A percentile compares a stretch with the other conserved stretches of the same genome.
These are phyloP conservation scores for Boletus austroedulis DNA, from an alignment of 1,284 basidiomycete genomes.

Conservation along the genomic window DNA sequence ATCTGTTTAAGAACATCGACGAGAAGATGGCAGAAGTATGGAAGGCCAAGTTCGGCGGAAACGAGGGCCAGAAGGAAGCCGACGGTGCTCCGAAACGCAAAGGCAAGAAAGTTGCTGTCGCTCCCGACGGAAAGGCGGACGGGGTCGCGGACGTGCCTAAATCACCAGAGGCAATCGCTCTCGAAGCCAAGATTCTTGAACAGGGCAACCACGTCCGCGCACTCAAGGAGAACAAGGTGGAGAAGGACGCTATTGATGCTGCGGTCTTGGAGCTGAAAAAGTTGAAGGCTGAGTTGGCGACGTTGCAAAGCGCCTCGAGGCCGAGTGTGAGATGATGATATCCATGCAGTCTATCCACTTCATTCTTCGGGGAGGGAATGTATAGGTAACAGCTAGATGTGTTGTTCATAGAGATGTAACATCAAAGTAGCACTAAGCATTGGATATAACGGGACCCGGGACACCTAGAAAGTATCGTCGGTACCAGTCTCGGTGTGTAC, in stretches of 20 bases:
- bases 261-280: constrained; percentile 50
- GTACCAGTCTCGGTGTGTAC: background rate
- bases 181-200: constrained; percentile 69
- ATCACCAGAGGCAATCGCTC: constrained; percentile 58
- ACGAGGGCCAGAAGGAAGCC: constrained; percentile 39
- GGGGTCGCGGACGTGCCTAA: constrained; percentile 44
- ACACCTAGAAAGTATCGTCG: background rate
- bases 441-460: background rate
- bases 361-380: background rate
- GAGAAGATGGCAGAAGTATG: constrained; percentile 86
- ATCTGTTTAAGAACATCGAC: constrained; percentile 94
- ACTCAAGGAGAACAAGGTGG: constrained; percentile 65
- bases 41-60: constrained; percentile 80
- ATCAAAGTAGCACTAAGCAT: background rate
- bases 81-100: constrained; percentile 55
- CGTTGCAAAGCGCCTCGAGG: constrained; percentile 20
- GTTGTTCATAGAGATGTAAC: background rate
- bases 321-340: background rate
- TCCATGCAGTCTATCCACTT: background rate
- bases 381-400: background rate
- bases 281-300: constrained; percentile 47
- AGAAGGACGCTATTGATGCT: constrained; percentile 64
- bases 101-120: constrained; percentile 41
- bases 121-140: constrained; percentile 22
- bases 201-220: constrained; percentile 72